Percentiles rank a stretch among this genome's conserved stretches.
These are phyloP conservation scores for Acer saccharum DNA, from an alignment of 345 rosid species.

Conservation along the genomic window DNA sequence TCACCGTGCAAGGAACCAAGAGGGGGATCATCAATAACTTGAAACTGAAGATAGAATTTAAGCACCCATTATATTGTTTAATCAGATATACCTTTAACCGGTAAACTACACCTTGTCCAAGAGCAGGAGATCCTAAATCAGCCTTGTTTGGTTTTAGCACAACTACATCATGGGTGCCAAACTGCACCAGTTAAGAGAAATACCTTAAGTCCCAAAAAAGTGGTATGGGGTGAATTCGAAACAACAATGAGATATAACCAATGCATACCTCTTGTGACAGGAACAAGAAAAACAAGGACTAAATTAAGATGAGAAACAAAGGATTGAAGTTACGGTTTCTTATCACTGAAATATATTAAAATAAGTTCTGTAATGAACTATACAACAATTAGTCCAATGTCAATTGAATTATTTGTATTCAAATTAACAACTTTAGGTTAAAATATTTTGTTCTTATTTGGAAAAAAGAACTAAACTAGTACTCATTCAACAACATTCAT, in stretches of 20 bases:
- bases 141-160: constrained; percentile 85
- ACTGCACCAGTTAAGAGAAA: constrained; percentile 38
- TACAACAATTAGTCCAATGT: not conserved
- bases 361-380: no score
- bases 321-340: not conserved
- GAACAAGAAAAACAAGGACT: not conserved
- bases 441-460: not conserved
- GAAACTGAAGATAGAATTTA: constrained; percentile 8
- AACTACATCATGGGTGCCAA: constrained; percentile 92
- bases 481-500: not conserved
- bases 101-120: constrained; percentile 97
- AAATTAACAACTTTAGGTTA: not conserved
- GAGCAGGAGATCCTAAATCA: constrained; percentile 77
- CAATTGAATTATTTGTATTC: not conserved
- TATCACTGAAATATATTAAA: not conserved
- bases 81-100: constrained; percentile 59
- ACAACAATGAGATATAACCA: not conserved
- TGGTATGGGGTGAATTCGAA: not conserved
- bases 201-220: constrained; percentile 10
- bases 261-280: not conserved
- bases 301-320: not conserved
- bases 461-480: not conserved
- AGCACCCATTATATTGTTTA: not conserved
- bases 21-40: constrained; percentile 6
- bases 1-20: constrained; percentile 9